Base-by-base conservation (phyloP, 371 early-diverging fungal genomes). In the Rhizopus stolonifer region DNA sequence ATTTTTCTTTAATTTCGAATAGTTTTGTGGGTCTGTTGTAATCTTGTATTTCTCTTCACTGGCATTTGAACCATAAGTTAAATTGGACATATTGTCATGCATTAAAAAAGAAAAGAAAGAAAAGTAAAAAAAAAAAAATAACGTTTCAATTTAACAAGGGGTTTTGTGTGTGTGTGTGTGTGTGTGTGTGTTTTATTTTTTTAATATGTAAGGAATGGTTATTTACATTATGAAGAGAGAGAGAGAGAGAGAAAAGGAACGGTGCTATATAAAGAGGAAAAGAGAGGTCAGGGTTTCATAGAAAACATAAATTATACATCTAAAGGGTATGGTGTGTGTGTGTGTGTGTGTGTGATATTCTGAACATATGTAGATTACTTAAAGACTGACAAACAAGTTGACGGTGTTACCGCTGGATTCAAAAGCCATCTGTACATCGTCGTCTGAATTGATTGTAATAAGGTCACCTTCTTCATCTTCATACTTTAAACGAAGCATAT, bases 391-490 rank as follows among this genome's bases (percentile, higher is more conserved):
- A 56, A 69, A 73, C 22, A 77, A 49, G 40, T 70, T 74, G 65
- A 73, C 67, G 15, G 73, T 69, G 42, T 60, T 70, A 19, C 44
- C 34, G 15, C 86, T 78, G 34, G 83, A 80, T 64, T 93, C 94
- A 76, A 95, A 91, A 7, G 96, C 95, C 86, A 95, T 74, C 40
- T 81, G 86, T 14, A 96, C 89, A 65, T 96, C 98, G 31, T 93
- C 95, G 58, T 95, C 91, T 9, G 85, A 86, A 56, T 87, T 86
- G 61, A 96, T 87, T 25, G 85, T 86, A 24, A 95, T 86, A 56
- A 82, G 79, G 62, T 96, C 95, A 31, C 90, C 88, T 58, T 95
- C 96, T 68, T 95, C 95, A 64, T 96, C 96, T 61, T 83, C 83
- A 66, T 95, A 96, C 54, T 89, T 85, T 38, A 95, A 80, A 33